Evolutionary conservation across 306 rosid species (phyloP), one percentile per base, ranked within the genome.

Genomic region (Cajanus cajan): DNA sequence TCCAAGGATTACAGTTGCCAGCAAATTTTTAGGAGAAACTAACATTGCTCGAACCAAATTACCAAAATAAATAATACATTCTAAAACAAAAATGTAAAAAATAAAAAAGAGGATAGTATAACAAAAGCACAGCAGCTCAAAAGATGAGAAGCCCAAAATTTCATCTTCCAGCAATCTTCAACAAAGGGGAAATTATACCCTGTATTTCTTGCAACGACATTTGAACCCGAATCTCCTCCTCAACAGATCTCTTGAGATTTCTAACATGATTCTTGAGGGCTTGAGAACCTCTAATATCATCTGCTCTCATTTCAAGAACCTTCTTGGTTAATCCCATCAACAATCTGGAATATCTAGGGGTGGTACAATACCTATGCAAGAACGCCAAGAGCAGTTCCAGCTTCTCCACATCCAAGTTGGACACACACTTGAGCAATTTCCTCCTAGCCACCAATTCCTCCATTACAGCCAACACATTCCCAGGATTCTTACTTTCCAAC

Each of bases 381-480:
- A 93, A 93, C 59, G 21, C 73, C 64, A 96, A 66, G 48, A 93
- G 79, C 80, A 85, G 75, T 14, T 84, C 88, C 19, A 95, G 89
- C 82, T 90, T 96, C 78, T 70, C 94, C 12, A 4, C 19, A 82
- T 89, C 91, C 88, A 93, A 82, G 77, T 96, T 87, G 11, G 59
- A 73, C 24, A 87, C 86, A 50, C 92, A 90, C 78, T 80, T 89
- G 82, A 93, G 50, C 76, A 96, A 64, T 51, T 91, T 93, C 92
- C 68, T 91, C 77, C 99, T 90, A 2, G 96, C 86, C 54, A 90
- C 91, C 86, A 94, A 80, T 69, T 94, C 98, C 82, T 94, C 98
- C 92, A 89, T 90, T 67, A 92, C 92, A 6, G 98, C 98, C 73
- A 92, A 73, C 47, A 87, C 95, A 83, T 89, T 81, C 45, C 88